Percentiles rank a stretch among this genome's conserved stretches.
phyloP scores from a whole-genome alignment of 768 basidiomycete genomes.

The Candolleomyces eurysporus region DNA sequence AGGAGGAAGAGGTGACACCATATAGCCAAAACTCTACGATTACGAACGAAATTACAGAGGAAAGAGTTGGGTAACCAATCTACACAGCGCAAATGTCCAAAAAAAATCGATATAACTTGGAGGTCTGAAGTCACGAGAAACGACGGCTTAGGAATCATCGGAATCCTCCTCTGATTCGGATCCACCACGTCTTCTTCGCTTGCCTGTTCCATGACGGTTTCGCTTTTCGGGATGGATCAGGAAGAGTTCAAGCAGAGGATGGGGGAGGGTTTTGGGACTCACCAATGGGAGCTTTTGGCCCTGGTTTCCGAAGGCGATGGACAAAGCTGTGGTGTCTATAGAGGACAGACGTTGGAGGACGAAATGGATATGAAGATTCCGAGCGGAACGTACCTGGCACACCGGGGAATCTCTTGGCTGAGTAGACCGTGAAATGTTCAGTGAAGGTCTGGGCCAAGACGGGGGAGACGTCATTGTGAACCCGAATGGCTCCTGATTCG shows the following conservation, averaged over 20 bases:
- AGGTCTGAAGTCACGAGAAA: neutral
- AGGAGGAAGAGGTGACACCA: constrained; percentile 6
- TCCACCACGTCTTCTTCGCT: constrained; percentile 61
- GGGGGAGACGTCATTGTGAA: constrained; percentile 69
- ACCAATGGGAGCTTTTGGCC: constrained; percentile 88
- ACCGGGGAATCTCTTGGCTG: constrained; percentile 93
- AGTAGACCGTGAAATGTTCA: constrained; percentile 81
- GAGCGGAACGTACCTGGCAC: constrained; percentile 66
- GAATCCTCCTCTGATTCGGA: constrained; percentile 71
- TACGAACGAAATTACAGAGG: neutral
- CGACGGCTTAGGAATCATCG: constrained; percentile 31
- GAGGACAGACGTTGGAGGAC: neutral
- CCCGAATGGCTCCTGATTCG: constrained; percentile 58
- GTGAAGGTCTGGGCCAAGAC: constrained; percentile 85
- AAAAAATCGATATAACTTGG: neutral
- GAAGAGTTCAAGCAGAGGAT: constrained; percentile 14
- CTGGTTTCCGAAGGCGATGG: constrained; percentile 86
- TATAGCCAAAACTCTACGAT: neutral
- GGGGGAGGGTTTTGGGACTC: constrained; percentile 25
- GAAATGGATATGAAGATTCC: neutral
- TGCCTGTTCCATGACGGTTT: constrained; percentile 75
- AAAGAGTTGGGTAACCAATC: neutral
- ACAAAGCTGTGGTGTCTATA: constrained; percentile 83
- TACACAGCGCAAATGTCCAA: neutral
- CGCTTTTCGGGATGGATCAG: constrained; percentile 43